These are phyloP conservation scores for Stylonectria norvegica DNA, from an alignment of 2,329 filamentous ascomycete species.

Conservation along the genomic window DNA sequence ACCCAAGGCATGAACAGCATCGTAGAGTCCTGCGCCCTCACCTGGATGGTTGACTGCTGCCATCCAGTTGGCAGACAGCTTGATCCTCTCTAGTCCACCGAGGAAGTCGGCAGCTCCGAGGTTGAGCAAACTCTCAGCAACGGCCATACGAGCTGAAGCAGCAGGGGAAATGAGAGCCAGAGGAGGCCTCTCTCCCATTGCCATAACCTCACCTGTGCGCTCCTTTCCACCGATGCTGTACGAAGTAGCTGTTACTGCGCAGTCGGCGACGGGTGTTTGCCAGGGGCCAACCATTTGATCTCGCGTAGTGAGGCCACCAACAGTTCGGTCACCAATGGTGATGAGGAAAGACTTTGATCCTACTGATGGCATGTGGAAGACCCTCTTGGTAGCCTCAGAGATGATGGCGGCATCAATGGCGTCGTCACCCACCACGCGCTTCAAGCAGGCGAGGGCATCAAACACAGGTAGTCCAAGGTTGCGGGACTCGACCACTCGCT, in stretches of 20 bases:
- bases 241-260: conserved; percentile 84
- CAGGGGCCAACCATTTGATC: conserved; percentile 97
- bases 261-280: conserved; percentile 92
- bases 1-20: conserved; percentile 89
- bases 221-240: conserved; percentile 64
- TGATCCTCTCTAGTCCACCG: conserved; percentile 72
- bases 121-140: conserved; percentile 91
- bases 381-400: conserved; percentile 69
- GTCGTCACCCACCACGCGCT: conserved; percentile 57
- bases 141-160: conserved; percentile 93
- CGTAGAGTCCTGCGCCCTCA: conserved; percentile 87
- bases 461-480: conserved; percentile 68
- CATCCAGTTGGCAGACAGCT: conserved; percentile 98
- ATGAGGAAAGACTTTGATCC: conserved; percentile 98
- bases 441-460: conserved; percentile 63
- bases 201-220: conserved; percentile 90
- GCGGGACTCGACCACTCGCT: conserved; percentile 67
- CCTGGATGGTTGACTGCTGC: conserved; percentile 90
- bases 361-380: conserved; percentile 81
- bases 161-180: conserved; percentile 85
- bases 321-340: conserved; percentile 89
- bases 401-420: conserved; percentile 51
- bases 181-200: conserved; percentile 86
- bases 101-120: conserved; percentile 69
- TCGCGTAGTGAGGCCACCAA: conserved; percentile 81